phyloP scores from a whole-genome alignment of 768 basidiomycete genomes.

The Fistulinella prunicolor region DNA sequence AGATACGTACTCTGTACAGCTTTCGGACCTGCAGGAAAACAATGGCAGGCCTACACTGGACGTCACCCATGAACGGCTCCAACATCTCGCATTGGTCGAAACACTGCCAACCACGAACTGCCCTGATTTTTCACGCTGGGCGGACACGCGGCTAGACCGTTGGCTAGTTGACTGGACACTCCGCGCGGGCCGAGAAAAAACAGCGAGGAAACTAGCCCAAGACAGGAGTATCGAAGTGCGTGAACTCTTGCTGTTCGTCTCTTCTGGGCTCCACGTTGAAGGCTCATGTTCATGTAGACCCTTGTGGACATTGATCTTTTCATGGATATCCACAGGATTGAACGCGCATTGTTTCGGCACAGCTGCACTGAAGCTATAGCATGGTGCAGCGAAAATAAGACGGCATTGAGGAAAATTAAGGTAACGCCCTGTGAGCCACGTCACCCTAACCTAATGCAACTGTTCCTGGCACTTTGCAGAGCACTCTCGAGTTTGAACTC shows the following conservation, averaged over 20 bases:
- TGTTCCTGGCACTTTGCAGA: constrained; percentile 46
- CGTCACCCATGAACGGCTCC: constrained; percentile 70
- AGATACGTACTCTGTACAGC: constrained; percentile 31
- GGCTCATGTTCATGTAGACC: constrained; percentile 43
- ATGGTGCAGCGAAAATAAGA: constrained; percentile 97
- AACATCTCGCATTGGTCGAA: constrained; percentile 68
- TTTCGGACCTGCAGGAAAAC: constrained; percentile 48
- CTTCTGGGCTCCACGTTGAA: constrained; percentile 18
- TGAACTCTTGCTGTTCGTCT: constrained; percentile 18
- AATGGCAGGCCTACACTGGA: constrained; percentile 57
- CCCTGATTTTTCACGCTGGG: constrained; percentile 71
- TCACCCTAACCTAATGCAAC: constrained; percentile 8
- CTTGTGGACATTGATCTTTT: constrained; percentile 92
- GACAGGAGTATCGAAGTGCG: constrained; percentile 78
- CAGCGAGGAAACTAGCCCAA: constrained; percentile 72
- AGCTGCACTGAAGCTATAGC: constrained; percentile 86
- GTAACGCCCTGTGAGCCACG: constrained; percentile 36
- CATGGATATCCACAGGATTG: constrained; percentile 83
- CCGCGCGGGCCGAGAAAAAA: constrained; percentile 70
- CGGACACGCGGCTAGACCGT: constrained; percentile 74
- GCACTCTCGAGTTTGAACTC: constrained; percentile 93
- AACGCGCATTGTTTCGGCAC: constrained; percentile 67
- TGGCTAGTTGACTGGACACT: constrained; percentile 95
- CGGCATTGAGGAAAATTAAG: constrained; percentile 88
- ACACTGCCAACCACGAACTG: constrained; percentile 47